Percentiles rank a stretch among this genome's conserved stretches.
phyloP scores from a whole-genome alignment of 2,329 filamentous ascomycete genomes.

The Sphaerulina musiva region DNA sequence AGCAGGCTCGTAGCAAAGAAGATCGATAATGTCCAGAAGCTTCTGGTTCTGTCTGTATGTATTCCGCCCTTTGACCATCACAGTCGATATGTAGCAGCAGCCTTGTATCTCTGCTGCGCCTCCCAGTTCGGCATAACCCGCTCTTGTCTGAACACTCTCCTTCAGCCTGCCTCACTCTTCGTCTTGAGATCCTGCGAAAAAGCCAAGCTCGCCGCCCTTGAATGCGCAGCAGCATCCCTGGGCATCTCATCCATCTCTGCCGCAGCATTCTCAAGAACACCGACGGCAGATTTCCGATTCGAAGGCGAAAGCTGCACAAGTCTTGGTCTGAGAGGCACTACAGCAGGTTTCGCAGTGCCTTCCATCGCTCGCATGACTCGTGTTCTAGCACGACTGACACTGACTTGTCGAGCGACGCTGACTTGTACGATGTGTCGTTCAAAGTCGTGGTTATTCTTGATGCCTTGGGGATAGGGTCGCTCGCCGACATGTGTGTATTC shows the following conservation, averaged over 20 bases:
- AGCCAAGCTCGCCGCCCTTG: conserved; percentile 11
- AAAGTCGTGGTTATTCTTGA: conserved; percentile 15
- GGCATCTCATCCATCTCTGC: conserved; percentile 9
- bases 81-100: too few species aligned
- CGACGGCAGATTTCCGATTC: conserved; percentile 31
- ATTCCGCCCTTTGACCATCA: too few species aligned
- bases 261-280: conserved; percentile 24
- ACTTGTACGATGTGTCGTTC: conserved; percentile 29
- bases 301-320: conserved; percentile 29
- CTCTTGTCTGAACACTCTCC: neutral
- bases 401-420: conserved; percentile 28
- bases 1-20: too few species aligned
- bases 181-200: neutral
- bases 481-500: neutral
- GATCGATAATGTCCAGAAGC: too few species aligned
- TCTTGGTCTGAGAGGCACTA: conserved; percentile 28
- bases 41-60: too few species aligned
- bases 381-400: conserved; percentile 23
- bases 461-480: neutral
- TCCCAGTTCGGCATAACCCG: neutral
- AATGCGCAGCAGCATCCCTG: conserved; percentile 9
- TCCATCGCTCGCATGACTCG: conserved; percentile 22
- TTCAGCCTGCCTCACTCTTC: neutral
- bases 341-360: conserved; percentile 19
- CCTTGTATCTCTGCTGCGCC: too few species aligned